Conservation (phyloP, 2,329 filamentous ascomycete species). For the Diaporthe amygdali region DNA sequence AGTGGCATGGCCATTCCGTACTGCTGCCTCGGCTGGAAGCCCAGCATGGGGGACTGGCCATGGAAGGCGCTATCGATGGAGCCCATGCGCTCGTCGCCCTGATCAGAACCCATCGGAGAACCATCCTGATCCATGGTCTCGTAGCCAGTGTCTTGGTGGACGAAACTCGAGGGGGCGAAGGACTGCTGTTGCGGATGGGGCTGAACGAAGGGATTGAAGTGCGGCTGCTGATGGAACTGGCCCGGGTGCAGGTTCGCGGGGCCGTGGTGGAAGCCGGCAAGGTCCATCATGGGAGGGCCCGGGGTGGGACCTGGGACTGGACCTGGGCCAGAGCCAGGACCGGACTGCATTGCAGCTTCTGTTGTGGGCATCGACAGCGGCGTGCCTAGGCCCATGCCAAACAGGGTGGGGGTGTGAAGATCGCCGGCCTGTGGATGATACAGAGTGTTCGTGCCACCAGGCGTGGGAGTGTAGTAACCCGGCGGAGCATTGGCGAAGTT, state of each 20-base stretch:
- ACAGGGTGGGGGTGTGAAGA: slow-evolving; percentile 80
- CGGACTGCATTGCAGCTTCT: slow-evolving; percentile 66
- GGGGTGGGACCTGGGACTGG: slow-evolving; percentile 29
- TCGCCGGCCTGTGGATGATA: slow-evolving; percentile 87
- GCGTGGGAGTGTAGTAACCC: slow-evolving; percentile 88
- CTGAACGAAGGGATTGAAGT: slow-evolving; percentile 75
- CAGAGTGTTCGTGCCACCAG: slow-evolving; percentile 78
- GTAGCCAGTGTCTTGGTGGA: slow-evolving; percentile 81
- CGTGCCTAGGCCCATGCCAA: slow-evolving; percentile 79
- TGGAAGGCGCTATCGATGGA: slow-evolving; percentile 67
- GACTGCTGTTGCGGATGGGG: slow-evolving; percentile 59
- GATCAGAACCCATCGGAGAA: slow-evolving; percentile 66
- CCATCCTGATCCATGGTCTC: slow-evolving; percentile 80
- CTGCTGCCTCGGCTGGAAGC: slow-evolving; percentile 56
- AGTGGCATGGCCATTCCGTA: slow-evolving; percentile 52
- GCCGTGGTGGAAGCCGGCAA: slow-evolving; percentile 68
- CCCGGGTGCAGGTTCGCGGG: slow-evolving; percentile 43
- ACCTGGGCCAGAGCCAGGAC: slow-evolving; percentile 36
- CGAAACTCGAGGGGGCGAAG: slow-evolving; percentile 80
- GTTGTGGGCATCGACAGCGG: slow-evolving; percentile 80
- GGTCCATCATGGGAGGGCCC: slow-evolving; percentile 63
- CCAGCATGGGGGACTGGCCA: slow-evolving; percentile 63
- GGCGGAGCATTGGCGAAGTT: slow-evolving; percentile 80
- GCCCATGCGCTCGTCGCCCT: slow-evolving; percentile 51
- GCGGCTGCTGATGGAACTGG: slow-evolving; percentile 65